Conservation (phyloP, 306 rosid species). For the Benincasa hispida region DNA sequence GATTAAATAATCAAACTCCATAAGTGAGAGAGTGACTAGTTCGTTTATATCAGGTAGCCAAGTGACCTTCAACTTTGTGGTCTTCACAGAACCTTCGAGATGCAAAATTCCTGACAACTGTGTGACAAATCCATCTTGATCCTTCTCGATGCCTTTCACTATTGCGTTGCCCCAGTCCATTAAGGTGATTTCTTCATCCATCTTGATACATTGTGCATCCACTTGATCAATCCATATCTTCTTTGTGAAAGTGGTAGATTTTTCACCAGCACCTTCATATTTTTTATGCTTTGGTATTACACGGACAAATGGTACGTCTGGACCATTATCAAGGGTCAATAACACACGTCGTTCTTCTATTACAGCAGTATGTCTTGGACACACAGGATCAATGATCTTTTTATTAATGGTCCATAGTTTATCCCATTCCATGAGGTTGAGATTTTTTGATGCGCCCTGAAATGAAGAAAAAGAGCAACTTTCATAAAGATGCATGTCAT, state of each 20-base stretch:
- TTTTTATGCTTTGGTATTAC: conserved; percentile 86
- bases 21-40: conserved; percentile 53
- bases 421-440: conserved; percentile 99
- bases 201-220: conserved; percentile 52
- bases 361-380: conserved; percentile 87
- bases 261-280: conserved; percentile 75
- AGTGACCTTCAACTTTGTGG: conserved; percentile 77
- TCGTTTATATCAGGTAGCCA: conserved; percentile 77
- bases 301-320: conserved; percentile 59
- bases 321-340: conserved; percentile 72
- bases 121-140: conserved; percentile 50
- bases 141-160: conserved; percentile 52
- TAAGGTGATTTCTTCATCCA: conserved; percentile 71
- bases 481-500: conserved; percentile 5
- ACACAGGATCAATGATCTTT: conserved; percentile 89
- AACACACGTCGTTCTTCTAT: conserved; percentile 51
- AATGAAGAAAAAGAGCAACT: too few species aligned
- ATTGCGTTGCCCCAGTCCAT: conserved; percentile 98
- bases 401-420: conserved; percentile 91
- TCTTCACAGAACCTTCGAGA: conserved; percentile 82
- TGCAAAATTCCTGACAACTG: conserved; percentile 64
- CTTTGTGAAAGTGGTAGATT: conserved; percentile 56
- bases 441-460: conserved; percentile 90
- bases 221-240: conserved; percentile 63
- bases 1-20: conserved; percentile 78